Conservation (phyloP, 352 stramenopile species). For the Phytophthora pluvialis region DNA sequence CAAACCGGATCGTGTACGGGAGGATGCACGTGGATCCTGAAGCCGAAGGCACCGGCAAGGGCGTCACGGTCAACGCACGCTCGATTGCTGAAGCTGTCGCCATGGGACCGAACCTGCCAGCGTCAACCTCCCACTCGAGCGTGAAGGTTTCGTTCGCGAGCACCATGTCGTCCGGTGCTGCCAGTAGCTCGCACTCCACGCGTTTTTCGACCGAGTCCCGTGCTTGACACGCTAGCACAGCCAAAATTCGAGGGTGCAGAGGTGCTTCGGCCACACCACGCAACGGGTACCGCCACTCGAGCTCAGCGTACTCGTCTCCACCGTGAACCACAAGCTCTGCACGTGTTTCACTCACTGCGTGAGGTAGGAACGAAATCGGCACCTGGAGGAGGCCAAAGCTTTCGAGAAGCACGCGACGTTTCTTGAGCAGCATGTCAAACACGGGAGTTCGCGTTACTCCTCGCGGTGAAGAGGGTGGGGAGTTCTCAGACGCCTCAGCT, state of each 20-base stretch:
- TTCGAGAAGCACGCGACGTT: conserved; percentile 74
- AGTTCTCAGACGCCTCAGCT: conserved; percentile 25
- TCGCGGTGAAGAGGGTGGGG: conserved; percentile 7
- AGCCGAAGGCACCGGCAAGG: conserved; percentile 23
- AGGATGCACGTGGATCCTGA: conserved; percentile 27
- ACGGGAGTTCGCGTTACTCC: conserved; percentile 20
- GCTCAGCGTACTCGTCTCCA: conserved; percentile 65
- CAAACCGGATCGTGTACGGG: conserved; percentile 74
- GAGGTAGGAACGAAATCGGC: conserved; percentile 91
- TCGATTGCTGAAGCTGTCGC: conserved; percentile 54
- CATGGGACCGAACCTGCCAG: conserved; percentile 60
- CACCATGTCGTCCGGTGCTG: conserved; percentile 50
- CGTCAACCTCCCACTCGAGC: conserved; percentile 69
- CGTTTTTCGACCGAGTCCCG: conserved; percentile 71
- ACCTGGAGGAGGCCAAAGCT: conserved; percentile 89
- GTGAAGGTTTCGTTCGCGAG: conserved; percentile 55
- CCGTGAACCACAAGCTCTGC: conserved; percentile 75
- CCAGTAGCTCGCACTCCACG: conserved; percentile 67
- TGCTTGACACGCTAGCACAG: conserved; percentile 67
- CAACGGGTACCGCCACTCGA: conserved; percentile 83
- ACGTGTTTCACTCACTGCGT: conserved; percentile 68
- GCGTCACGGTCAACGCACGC: conserved; percentile 53
- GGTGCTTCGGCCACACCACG: conserved; percentile 75
- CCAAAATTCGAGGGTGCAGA: conserved; percentile 58
- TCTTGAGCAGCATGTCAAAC: conserved; percentile 85